Base-by-base conservation (phyloP, 805 yeast genomes). In the Ogataea nonfermentans region DNA sequence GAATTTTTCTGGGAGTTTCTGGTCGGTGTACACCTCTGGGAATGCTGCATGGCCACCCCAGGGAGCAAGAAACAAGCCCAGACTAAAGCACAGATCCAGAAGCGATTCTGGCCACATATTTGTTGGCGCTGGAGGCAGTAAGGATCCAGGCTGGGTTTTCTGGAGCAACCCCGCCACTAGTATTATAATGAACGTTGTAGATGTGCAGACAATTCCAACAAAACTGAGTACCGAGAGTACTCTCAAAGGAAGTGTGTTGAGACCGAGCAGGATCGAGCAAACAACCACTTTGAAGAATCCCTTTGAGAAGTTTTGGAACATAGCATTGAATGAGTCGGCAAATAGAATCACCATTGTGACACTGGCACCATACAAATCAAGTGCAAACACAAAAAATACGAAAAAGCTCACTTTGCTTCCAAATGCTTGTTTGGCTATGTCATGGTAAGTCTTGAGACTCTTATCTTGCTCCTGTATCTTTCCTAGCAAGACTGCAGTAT, bases 41-140 rank as follows among this genome's bases (percentile, higher is more conserved):
- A 82, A 82, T 6, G 84, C 81, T 1, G 88, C 86, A 57, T 84
- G 91, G 2, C 93, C 93, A 41, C 91, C 91, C 78, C 86, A 84
- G 9, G 89, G 88, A 3, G 90, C 88, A 71, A 84, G 74, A 43
- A 79, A 70, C 20, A 84, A 69, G 2, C 91, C 91, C 40, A 81
- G 62, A 7, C 83, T 71, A 32, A 83, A 66, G 32, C 84, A 70
- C 23, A 78, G 67, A 45, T 74, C 77, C 5, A 70, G 59, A 11
- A 63, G 52, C 8, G 74, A 66, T 5, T 59, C 53, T 2, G 96
- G 96, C 71, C 78, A 79, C 43, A 83, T 29, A 46, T 79, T 75
- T 0, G 93, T 83, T 5, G 74, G 72, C 73, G 81, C 81, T 9
- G 81, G 78, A 13, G 66, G 54, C 12, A 80, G 37, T 30, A 89